These are phyloP conservation scores for Pythium angustatum DNA, from an alignment of 352 stramenopile genomes.

Conservation along the genomic window DNA sequence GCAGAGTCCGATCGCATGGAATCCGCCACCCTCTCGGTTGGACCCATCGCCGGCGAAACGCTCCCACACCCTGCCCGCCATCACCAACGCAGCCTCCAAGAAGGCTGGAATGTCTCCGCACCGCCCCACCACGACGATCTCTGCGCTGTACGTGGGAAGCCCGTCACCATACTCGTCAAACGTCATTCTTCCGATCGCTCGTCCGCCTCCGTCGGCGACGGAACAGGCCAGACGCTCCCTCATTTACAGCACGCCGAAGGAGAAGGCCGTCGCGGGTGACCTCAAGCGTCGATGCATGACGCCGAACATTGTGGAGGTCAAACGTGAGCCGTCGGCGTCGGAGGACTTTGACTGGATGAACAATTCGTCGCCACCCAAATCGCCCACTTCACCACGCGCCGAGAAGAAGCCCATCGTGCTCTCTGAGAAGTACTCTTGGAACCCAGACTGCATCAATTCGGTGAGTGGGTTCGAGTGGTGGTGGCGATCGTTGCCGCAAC, in stretches of 20 bases:
- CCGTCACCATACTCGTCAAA: slow-evolving; percentile 53
- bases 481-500: slow-evolving; percentile 69
- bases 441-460: slow-evolving; percentile 72
- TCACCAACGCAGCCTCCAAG: slow-evolving; percentile 26
- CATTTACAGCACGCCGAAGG: slow-evolving; percentile 71
- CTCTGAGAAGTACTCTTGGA: slow-evolving; percentile 71
- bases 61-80: slow-evolving; percentile 37
- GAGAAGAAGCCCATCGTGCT: slow-evolving; percentile 40
- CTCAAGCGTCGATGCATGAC: slow-evolving; percentile 49
- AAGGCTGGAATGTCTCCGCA: slow-evolving; percentile 33
- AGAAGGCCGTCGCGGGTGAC: slow-evolving; percentile 49
- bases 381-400: slow-evolving; percentile 24
- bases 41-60: slow-evolving; percentile 6
- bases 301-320: slow-evolving; percentile 42
- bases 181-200: slow-evolving; percentile 44
- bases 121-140: slow-evolving; percentile 64
- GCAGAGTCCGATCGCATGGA: slow-evolving; percentile 3
- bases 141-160: slow-evolving; percentile 46
- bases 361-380: slow-evolving; percentile 37
- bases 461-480: slow-evolving; percentile 83
- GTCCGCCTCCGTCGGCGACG: slow-evolving; percentile 42
- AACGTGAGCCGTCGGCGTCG: slow-evolving; percentile 15
- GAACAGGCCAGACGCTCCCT: slow-evolving; percentile 49
- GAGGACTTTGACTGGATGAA: slow-evolving; percentile 26
- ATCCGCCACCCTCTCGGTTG: background rate